Evolutionary conservation across 768 basidiomycete genomes (phyloP), one percentile per base, ranked within the genome.

Genomic region (Hericium rajendrae): DNA sequence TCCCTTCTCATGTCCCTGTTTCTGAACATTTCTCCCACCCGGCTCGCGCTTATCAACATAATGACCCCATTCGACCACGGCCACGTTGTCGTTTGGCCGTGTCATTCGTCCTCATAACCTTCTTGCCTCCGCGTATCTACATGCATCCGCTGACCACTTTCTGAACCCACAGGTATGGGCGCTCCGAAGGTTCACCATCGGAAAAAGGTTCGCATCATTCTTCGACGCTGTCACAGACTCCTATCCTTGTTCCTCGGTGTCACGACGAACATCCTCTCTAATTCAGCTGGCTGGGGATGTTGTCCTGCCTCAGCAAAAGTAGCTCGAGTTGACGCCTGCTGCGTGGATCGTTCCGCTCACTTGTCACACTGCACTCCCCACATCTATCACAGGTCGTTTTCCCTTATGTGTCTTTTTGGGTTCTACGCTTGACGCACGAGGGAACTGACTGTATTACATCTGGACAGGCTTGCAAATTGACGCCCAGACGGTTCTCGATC

Each of bases 161-260:
- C 18, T 20, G 12, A 15, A 18, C 43, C 43, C 20, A n/a, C 40
- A 94, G 93, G 13, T 98, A 98, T 66, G 95, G 94, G 2, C 78
- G 74, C 26, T 94, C 91, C 0, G 88, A 94, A 63, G 95, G 95
- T 2, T 78, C 78, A 0, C 91, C 94, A 1, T 91, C 86, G 16
- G 92, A 97, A 69, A 80, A 82, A 69, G 91, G 93, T 86, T 55
- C 52, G 71, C 58, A 6, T 24, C 37, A 49, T 28, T 22, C 28
- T 15, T 51, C 49, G 22, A 13, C 13, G 18, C 28, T 18, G 32
- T 26, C 46, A 32, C 50, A 22, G 37, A 54, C 40, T n/a, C 46
- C 28, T 28, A n/a, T 40, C 6, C 24, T 18, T 32, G 28, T 38
- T 32, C 38, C 54, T 59, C 48, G 43, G 6, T 49, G n/a, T 6